Conservation (phyloP, 257 asterid genomes). For the Perilla frutescens region DNA sequence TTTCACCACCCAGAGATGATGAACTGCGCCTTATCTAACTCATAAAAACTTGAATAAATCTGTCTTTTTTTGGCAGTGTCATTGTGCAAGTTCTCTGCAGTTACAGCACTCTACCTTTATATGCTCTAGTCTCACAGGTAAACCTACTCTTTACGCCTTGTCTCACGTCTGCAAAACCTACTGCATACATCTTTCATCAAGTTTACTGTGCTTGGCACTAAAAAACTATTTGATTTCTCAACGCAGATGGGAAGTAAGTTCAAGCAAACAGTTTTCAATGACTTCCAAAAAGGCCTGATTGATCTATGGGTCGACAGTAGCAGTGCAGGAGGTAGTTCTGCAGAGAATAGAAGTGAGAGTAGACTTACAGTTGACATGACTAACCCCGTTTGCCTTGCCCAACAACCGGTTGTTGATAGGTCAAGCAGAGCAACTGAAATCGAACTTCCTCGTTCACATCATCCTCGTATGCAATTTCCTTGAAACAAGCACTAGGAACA, state of each 20-base stretch:
- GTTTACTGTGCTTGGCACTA: not conserved
- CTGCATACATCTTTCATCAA: not conserved
- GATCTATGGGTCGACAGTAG: conserved; percentile 42
- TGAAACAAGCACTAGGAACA: conserved; percentile 16
- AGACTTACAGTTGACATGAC: conserved; percentile 37
- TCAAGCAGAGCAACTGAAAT: conserved; percentile 38
- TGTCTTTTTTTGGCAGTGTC: conserved; percentile 35
- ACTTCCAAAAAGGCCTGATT: conserved; percentile 32
- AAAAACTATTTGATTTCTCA: not conserved
- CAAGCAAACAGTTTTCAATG: conserved; percentile 60
- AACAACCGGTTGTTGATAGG: conserved; percentile 34
- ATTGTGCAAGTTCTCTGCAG: conserved; percentile 60
- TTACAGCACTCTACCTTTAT: conserved; percentile 55
- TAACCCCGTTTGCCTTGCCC: conserved; percentile 43
- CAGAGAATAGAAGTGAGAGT: not conserved
- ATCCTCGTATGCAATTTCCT: conserved; percentile 28
- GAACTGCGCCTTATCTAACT: not conserved
- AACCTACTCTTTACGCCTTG: not conserved
- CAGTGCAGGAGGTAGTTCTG: not conserved
- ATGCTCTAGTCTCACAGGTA: conserved; percentile 58
- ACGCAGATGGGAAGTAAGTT: conserved; percentile 84
- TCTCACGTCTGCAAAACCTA: not conserved
- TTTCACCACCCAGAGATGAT: not conserved
- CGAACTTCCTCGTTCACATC: conserved; percentile 48
- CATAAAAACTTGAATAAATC: not conserved